phyloP scores from a whole-genome alignment of 805 yeast species.

The Pichia thaimueangensis region DNA sequence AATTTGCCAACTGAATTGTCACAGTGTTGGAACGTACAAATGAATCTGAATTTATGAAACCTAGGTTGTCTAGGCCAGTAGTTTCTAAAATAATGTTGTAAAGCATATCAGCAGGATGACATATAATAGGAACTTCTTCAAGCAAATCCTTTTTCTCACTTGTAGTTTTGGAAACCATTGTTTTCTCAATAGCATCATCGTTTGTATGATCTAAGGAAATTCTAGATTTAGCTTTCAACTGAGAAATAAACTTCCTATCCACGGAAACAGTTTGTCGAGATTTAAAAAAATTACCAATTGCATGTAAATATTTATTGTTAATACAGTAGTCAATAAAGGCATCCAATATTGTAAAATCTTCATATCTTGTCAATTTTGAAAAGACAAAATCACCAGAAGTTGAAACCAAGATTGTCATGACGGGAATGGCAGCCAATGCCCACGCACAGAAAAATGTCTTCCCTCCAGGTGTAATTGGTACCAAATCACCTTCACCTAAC shows the following conservation, averaged over 20 bases:
- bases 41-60: constrained; percentile 16
- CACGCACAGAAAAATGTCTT: constrained; percentile 68
- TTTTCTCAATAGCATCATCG: background rate
- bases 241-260: background rate
- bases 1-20: constrained; percentile 19
- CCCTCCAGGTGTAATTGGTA: constrained; percentile 60
- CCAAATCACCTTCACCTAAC: constrained; percentile 78
- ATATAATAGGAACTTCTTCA: constrained; percentile 13
- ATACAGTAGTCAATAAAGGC: constrained; percentile 12
- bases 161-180: background rate
- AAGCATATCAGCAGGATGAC: constrained; percentile 19
- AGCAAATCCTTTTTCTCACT: background rate
- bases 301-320: constrained; percentile 2
- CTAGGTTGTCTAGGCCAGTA: constrained; percentile 14
- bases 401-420: constrained; percentile 77
- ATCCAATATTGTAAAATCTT: constrained; percentile 14
- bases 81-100: constrained; percentile 17
- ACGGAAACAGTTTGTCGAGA: background rate
- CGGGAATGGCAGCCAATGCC: constrained; percentile 79
- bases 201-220: constrained; percentile 1
- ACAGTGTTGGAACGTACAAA: constrained; percentile 15
- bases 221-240: constrained; percentile 1
- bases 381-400: constrained; percentile 59
- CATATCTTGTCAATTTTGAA: constrained; percentile 21
- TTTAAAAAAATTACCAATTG: constrained; percentile 9